Conservation (phyloP, 2,329 filamentous ascomycete species). For the Penicillium paneum region DNA sequence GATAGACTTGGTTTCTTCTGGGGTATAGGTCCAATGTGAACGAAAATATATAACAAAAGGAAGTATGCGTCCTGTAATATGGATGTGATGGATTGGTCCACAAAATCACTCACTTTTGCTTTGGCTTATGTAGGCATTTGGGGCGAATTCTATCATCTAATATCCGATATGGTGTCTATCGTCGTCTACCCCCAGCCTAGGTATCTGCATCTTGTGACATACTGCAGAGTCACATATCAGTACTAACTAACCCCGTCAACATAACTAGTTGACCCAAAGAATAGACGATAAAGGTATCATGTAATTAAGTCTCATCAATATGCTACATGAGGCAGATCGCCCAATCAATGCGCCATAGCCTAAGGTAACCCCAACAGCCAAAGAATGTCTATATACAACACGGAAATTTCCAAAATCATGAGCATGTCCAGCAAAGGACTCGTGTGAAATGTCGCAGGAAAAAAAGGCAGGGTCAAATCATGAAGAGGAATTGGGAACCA, state of each 20-base stretch:
- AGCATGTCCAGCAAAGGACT: slow-evolving; percentile 17
- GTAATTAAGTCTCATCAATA: slow-evolving; percentile 30
- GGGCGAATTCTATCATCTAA: too few species aligned
- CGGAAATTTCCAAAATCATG: slow-evolving; percentile 23
- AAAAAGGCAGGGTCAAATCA: slow-evolving; percentile 10
- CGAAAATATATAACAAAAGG: too few species aligned
- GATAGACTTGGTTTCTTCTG: too few species aligned
- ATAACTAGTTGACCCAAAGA: not conserved
- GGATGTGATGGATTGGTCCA: too few species aligned
- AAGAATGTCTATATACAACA: slow-evolving; percentile 39
- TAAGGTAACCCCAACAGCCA: slow-evolving; percentile 23
- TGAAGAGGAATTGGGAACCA: not conserved
- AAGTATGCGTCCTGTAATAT: too few species aligned
- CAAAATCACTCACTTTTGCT: too few species aligned
- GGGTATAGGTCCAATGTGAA: too few species aligned
- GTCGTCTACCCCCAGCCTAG: not conserved
- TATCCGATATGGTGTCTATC: too few species aligned
- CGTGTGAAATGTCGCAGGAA: slow-evolving; percentile 28
- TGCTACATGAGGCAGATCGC: slow-evolving; percentile 27
- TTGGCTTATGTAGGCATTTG: too few species aligned
- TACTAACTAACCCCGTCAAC: not conserved
- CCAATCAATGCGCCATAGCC: slow-evolving; percentile 24
- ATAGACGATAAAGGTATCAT: slow-evolving; percentile 23
- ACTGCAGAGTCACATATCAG: not conserved
- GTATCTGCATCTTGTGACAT: not conserved